Evolutionary conservation across 1,139 yeast species (phyloP), one percentile per base, ranked within the genome.

Genomic region (Suhomyces taliae): DNA sequence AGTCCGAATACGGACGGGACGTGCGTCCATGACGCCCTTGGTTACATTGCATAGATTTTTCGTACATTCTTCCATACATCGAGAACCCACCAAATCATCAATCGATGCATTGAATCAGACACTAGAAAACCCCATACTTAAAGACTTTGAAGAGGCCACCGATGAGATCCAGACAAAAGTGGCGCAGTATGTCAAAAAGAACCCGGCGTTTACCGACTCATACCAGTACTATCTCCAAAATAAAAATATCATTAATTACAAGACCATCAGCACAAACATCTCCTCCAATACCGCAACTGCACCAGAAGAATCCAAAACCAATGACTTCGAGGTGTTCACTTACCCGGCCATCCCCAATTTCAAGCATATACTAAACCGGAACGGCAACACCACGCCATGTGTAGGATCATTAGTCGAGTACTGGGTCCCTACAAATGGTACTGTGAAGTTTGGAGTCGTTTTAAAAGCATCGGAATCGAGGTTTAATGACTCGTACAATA

Each of bases 331-430:
- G 9, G 26, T 29, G n/a, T 34, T 33, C 10, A 35, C 29, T 4
- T 35, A 40, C 26, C 49, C 46, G 3, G 53, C 59, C 3, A 44
- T 49, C 32, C 50, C 49, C 29, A 52, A 50, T 24, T 57, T 57
- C 36, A 43, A 51, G 32, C 58, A 58, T 8, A 61, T 66, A 8
- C 43, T 61, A 7, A 53, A 59, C 11, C 52, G 53, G n/a, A 65
- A 59, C 45, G 54, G 54, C n/a, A 48, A 49, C 11, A 45, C 37
- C 7, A 51, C 57, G 10, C 74, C 75, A 0, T 45, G 43, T 1
- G 45, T 53, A 4, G 80, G 80, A 0, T 69, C 77, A 1, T 46
- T 74, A 1, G 64, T 74, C 1, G 75, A 71, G 48, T 66, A 63
- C 47, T 45, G 52, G 4, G 55, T 59, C 32, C 58, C 57, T 6